Percentiles rank a stretch among this genome's conserved stretches.
phyloP scores from a whole-genome alignment of 148 eudicot genomes.

The Rhododendron vialii region DNA sequence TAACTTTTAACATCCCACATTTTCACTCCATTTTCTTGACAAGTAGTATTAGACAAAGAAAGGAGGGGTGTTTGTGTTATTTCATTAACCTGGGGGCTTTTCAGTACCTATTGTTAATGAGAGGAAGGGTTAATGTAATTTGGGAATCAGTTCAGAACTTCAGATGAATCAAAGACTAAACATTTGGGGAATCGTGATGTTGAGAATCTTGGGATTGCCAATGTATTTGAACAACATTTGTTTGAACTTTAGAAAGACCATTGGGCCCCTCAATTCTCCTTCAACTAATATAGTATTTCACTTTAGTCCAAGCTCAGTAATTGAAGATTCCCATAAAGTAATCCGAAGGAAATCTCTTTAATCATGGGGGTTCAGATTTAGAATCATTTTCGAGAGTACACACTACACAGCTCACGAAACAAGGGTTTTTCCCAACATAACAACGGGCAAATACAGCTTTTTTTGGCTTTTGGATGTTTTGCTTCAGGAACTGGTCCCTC shows the following conservation, averaged over 20 bases:
- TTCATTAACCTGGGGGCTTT: neutral
- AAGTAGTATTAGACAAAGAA: neutral
- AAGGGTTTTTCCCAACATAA: neutral
- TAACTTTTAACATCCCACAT: neutral
- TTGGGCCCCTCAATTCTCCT: neutral
- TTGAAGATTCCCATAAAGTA: neutral
- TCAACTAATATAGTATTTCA: neutral
- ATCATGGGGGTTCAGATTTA: neutral
- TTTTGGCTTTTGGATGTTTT: neutral
- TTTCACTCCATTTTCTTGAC: neutral
- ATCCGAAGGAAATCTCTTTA: neutral
- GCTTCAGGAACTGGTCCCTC: too few species aligned
- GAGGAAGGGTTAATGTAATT: neutral
- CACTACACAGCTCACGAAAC: neutral
- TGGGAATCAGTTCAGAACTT: neutral
- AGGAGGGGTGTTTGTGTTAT: neutral
- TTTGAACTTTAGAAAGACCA: neutral
- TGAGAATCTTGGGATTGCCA: constrained; percentile 1
- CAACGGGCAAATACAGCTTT: neutral
- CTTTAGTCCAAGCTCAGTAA: neutral
- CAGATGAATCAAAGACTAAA: neutral
- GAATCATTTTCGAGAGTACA: neutral
- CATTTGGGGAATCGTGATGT: neutral
- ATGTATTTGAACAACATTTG: neutral
- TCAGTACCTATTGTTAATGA: neutral